These are phyloP conservation scores for Mallotus repandus DNA, from an alignment of 441 rosid genomes.

Conservation along the genomic window DNA sequence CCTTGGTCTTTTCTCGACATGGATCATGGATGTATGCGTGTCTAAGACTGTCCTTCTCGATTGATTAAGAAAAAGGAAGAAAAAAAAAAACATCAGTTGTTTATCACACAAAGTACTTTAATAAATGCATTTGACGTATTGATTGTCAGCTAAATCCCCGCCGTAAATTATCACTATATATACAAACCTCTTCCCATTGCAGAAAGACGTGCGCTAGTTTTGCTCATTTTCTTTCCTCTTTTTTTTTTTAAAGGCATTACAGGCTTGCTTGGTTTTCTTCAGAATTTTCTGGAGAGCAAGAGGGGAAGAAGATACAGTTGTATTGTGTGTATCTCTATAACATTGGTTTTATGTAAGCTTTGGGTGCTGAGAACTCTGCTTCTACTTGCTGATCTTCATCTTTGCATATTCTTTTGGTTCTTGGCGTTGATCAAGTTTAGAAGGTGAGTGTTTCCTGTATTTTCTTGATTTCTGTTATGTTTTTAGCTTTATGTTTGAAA, in stretches of 20 bases:
- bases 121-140: constrained; percentile 15
- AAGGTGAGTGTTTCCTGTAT: not conserved
- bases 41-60: constrained; percentile 2
- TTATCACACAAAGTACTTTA: not conserved
- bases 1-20: too few relatives aligned
- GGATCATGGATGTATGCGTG: not conserved
- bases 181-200: not conserved
- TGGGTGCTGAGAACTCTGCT: not conserved
- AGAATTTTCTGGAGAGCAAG: not conserved
- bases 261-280: not conserved
- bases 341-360: not conserved
- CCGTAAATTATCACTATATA: not conserved
- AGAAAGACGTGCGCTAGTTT: constrained; percentile 28
- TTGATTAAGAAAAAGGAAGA: not conserved
- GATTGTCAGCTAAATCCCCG: not conserved
- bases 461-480: not conserved
- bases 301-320: not conserved
- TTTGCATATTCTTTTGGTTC: not conserved
- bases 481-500: not conserved
- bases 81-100: not conserved
- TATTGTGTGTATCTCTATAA: not conserved
- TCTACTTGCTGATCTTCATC: not conserved
- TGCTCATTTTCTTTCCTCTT: constrained; percentile 5
- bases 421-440: not conserved
- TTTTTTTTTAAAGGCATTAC: not conserved